A percentile compares a stretch with the other conserved stretches of the same genome.
Evolutionary conservation across 2,329 filamentous ascomycete species (phyloP).

Genomic region (Neofusicoccum cordaticola): DNA sequence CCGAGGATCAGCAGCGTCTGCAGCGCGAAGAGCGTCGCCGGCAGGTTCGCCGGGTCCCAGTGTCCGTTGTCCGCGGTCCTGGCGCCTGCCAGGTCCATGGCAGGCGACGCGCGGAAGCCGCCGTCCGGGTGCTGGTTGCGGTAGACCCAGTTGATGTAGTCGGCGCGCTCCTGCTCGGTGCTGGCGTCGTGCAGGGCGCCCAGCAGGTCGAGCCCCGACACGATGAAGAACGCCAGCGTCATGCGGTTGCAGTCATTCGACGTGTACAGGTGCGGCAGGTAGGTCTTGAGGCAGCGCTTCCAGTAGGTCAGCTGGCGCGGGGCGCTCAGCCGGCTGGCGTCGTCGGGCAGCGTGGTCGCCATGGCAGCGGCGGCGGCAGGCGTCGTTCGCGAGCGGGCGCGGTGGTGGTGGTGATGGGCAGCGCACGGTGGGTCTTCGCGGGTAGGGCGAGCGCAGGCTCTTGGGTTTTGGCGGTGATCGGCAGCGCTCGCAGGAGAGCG

Average conservation of each 20-base stretch:
- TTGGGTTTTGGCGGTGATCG: not conserved
- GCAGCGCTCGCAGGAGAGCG: not conserved
- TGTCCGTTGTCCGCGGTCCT: constrained; percentile 37
- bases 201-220: constrained; percentile 81
- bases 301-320: constrained; percentile 79
- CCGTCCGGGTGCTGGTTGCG: constrained; percentile 79
- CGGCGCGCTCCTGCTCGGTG: constrained; percentile 51
- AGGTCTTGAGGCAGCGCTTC: constrained; percentile 78
- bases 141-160: constrained; percentile 74
- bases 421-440: not conserved
- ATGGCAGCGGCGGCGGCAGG: not conserved
- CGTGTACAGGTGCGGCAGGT: constrained; percentile 80
- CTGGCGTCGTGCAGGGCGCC: constrained; percentile 58
- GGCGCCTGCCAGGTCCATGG: constrained; percentile 53
- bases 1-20: constrained; percentile 66
- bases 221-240: constrained; percentile 82
- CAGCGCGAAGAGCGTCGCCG: constrained; percentile 86
- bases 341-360: not conserved
- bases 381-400: not conserved
- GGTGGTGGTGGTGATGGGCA: not conserved
- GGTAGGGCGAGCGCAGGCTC: not conserved
- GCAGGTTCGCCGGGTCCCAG: constrained; percentile 78
- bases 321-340: constrained; percentile 30
- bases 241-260: constrained; percentile 88
- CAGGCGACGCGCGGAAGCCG: constrained; percentile 85